Conservation (phyloP, 345 rosid genomes). For the Moricandia arvensis region DNA sequence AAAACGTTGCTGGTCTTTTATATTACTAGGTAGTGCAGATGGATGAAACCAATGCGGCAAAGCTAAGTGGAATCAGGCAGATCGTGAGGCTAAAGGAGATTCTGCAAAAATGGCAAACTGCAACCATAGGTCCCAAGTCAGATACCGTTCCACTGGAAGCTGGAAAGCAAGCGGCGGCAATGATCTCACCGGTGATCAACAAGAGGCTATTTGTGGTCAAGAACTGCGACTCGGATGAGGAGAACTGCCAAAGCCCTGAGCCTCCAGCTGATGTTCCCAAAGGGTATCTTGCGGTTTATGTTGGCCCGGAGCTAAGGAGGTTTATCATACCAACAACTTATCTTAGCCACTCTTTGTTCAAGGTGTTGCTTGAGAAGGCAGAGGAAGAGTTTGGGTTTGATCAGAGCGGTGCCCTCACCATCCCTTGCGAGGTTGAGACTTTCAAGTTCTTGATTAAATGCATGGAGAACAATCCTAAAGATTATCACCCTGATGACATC, state of each 20-base stretch:
- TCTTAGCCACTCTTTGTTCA: conserved; percentile 82
- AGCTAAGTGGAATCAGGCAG: conserved; percentile 76
- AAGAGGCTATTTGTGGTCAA: conserved; percentile 48
- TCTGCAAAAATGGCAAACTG: conserved; percentile 85
- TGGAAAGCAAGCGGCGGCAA: conserved; percentile 28
- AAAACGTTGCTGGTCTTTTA: conserved; percentile 23
- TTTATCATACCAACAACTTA: conserved; percentile 84
- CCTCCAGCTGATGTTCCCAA: conserved; percentile 79
- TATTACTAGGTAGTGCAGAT: conserved; percentile 41
- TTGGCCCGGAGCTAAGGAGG: conserved; percentile 89
- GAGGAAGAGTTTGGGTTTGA: conserved; percentile 97
- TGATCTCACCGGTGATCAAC: conserved; percentile 47
- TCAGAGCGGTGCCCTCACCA: conserved; percentile 78
- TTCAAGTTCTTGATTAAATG: conserved; percentile 83
- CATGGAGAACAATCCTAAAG: conserved; percentile 63
- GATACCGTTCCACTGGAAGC: conserved; percentile 29
- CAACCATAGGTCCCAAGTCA: conserved; percentile 49
- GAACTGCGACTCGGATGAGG: conserved; percentile 81
- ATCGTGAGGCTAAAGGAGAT: conserved; percentile 80
- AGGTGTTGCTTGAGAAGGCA: conserved; percentile 77
- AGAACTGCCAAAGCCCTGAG: conserved; percentile 65
- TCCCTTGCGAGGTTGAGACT: conserved; percentile 97
- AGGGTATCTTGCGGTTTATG: conserved; percentile 90
- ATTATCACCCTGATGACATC: conserved; percentile 42
- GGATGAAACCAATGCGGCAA: conserved; percentile 61